phyloP scores from a whole-genome alignment of 2,329 filamentous ascomycete species.

The Pseudocercospora crystallina region DNA sequence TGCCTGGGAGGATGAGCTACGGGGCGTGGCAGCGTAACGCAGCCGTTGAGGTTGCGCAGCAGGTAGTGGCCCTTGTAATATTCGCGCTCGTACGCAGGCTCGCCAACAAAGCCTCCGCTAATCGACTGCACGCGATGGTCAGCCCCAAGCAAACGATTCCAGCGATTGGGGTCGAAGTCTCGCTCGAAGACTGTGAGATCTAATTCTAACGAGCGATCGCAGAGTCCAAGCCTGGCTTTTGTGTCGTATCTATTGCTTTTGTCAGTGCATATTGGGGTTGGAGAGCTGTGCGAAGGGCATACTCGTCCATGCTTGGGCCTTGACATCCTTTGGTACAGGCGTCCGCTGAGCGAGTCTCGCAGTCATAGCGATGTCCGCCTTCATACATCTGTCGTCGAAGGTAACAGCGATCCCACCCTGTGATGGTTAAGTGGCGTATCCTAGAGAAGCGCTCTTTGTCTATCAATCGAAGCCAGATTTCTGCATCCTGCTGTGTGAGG shows the following conservation, averaged over 20 bases:
- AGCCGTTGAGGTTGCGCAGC: conserved; percentile 2
- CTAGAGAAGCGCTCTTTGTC: neutral
- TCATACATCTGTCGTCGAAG: neutral
- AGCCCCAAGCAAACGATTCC: neutral
- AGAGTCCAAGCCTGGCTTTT: neutral
- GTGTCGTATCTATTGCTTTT: neutral
- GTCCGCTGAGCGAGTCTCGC: neutral
- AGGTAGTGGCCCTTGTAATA: conserved; percentile 6
- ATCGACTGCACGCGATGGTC: conserved; percentile 2
- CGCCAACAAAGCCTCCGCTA: neutral
- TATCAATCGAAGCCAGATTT: neutral
- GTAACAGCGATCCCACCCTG: conserved; percentile 1
- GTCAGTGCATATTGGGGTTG: neutral
- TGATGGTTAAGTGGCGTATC: neutral
- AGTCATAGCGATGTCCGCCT: conserved; percentile 4
- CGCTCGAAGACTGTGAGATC: conserved; percentile 6
- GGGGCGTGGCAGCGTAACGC: neutral
- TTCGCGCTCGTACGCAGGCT: neutral
- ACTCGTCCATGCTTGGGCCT: neutral
- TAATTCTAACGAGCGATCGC: conserved; percentile 3
- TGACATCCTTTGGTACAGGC: conserved; percentile 2
- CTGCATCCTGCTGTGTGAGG: neutral
- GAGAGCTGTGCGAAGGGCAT: neutral
- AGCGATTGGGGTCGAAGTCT: conserved; percentile 1
- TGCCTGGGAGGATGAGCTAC: neutral